A percentile compares a stretch with the other conserved stretches of the same genome.
Conservation (phyloP, 2,329 filamentous ascomycete genomes). For the Sphaerulina populicola region DNA sequence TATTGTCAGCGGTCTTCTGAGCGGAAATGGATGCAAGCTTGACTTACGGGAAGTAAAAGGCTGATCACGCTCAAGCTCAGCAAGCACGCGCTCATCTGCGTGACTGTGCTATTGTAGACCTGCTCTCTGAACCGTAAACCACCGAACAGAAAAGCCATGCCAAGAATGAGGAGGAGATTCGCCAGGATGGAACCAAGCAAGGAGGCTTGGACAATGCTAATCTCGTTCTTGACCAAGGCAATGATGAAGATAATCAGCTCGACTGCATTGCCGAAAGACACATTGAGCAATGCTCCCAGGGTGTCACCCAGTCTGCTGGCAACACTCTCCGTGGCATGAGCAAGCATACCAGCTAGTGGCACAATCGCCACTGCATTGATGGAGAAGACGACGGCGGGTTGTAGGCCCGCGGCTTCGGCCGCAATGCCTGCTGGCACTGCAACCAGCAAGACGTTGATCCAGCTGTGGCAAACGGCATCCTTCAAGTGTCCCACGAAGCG, state of each 20-base stretch:
- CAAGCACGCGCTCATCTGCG: slow-evolving; percentile 90
- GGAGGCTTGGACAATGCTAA: slow-evolving; percentile 85
- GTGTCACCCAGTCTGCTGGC: slow-evolving; percentile 43
- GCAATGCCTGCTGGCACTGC: slow-evolving; percentile 73
- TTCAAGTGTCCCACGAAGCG: slow-evolving; percentile 48
- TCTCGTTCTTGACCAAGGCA: slow-evolving; percentile 70
- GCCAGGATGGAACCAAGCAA: slow-evolving; percentile 82
- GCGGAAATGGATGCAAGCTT: neutral
- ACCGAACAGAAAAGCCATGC: slow-evolving; percentile 84
- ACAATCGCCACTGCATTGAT: slow-evolving; percentile 47
- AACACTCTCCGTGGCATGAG: slow-evolving; percentile 44
- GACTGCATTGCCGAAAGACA: slow-evolving; percentile 47
- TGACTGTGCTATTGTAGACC: slow-evolving; percentile 91
- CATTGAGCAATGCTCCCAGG: slow-evolving; percentile 44
- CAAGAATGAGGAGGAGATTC: slow-evolving; percentile 78
- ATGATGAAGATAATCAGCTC: slow-evolving; percentile 57
- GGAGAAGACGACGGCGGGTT: slow-evolving; percentile 41
- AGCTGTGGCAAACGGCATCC: slow-evolving; percentile 61
- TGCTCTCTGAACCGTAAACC: slow-evolving; percentile 83
- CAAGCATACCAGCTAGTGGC: slow-evolving; percentile 43
- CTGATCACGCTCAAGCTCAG: slow-evolving; percentile 86
- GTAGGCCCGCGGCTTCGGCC: slow-evolving; percentile 42
- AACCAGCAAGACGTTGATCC: slow-evolving; percentile 67
- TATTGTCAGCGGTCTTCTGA: slow-evolving; percentile 8
- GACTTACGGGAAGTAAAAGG: slow-evolving; percentile 65